Conservation (phyloP, 345 rosid species). For the Capsella bursapastoris region DNA sequence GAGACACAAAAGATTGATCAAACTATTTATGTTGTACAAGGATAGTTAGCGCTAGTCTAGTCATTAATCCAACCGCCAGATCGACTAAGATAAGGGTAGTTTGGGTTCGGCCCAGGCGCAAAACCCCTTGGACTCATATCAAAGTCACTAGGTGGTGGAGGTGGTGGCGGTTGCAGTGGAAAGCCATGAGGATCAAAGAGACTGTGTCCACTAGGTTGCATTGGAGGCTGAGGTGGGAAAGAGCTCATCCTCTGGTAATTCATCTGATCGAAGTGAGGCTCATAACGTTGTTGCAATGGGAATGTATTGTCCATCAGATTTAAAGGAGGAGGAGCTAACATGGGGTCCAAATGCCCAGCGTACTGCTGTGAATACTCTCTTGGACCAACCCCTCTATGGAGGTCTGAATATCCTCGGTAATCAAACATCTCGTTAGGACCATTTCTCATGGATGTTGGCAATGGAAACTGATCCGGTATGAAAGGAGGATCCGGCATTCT, state of each 20-base stretch:
- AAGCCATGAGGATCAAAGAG: slow-evolving; percentile 28
- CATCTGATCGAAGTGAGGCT: slow-evolving; percentile 63
- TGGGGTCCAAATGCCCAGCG: slow-evolving; percentile 46
- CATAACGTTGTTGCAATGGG: slow-evolving; percentile 65
- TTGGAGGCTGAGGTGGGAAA: slow-evolving; percentile 48
- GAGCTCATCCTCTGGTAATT: slow-evolving; percentile 52
- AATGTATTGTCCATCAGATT: slow-evolving; percentile 49
- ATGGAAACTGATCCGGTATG: slow-evolving; percentile 42
- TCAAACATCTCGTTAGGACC: slow-evolving; percentile 39
- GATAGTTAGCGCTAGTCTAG: slow-evolving; percentile 41
- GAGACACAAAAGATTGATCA: too few species aligned
- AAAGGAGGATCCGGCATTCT: slow-evolving; percentile 39
- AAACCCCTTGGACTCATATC: slow-evolving; percentile 45
- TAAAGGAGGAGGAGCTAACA: slow-evolving; percentile 44
- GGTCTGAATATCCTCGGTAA: slow-evolving; percentile 43
- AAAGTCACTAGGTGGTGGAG: slow-evolving; percentile 30
- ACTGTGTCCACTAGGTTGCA: slow-evolving; percentile 31
- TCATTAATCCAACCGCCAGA: slow-evolving; percentile 77
- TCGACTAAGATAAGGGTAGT: slow-evolving; percentile 40
- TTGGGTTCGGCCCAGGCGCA: slow-evolving; percentile 61
- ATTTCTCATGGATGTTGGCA: slow-evolving; percentile 28
- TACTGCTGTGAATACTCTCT: slow-evolving; percentile 44
- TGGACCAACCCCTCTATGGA: slow-evolving; percentile 33
- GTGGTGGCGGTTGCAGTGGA: slow-evolving; percentile 33
- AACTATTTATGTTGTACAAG: slow-evolving; percentile 23